Conservation (phyloP, 2,329 filamentous ascomycete species). For the Purpureocillium takamizusanense region DNA sequence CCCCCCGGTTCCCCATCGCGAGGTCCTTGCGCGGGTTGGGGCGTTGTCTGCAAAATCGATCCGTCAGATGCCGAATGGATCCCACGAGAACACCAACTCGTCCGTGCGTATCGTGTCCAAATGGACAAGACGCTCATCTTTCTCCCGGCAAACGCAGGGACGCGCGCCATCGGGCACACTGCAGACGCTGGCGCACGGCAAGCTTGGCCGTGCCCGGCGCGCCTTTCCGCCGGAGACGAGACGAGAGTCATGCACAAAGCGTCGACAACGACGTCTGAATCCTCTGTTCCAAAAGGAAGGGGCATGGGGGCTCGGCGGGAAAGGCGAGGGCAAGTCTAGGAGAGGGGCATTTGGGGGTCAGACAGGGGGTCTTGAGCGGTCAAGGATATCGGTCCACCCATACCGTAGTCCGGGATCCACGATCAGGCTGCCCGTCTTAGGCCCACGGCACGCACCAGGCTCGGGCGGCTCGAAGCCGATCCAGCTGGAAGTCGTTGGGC, state of each 20-base stretch:
- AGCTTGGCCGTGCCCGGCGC: too few relatives aligned
- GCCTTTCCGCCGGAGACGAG: too few relatives aligned
- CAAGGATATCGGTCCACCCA: not conserved
- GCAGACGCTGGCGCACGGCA: too few relatives aligned
- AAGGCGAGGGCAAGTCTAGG: too few relatives aligned
- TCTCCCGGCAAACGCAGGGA: too few relatives aligned
- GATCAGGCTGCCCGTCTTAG: constrained; percentile 1
- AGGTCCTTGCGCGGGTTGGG: not conserved
- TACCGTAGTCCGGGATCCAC: not conserved
- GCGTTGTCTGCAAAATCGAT: not conserved
- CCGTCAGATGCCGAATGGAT: constrained; percentile 1
- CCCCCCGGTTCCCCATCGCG: too few relatives aligned
- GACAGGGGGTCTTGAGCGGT: not conserved
- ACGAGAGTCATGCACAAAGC: too few relatives aligned
- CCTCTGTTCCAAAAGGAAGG: too few relatives aligned
- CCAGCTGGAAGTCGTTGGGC: not conserved
- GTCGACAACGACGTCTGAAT: too few relatives aligned
- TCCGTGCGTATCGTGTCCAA: not conserved
- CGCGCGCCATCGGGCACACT: too few relatives aligned
- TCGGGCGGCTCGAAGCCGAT: not conserved
- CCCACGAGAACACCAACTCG: not conserved
- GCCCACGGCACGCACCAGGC: not conserved
- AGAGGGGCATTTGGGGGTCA: not conserved
- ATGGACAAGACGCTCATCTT: not conserved
- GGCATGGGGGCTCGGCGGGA: too few relatives aligned